Base-by-base conservation (phyloP, 2,329 filamentous ascomycete genomes). In the Trichoderma endophyticum region DNA sequence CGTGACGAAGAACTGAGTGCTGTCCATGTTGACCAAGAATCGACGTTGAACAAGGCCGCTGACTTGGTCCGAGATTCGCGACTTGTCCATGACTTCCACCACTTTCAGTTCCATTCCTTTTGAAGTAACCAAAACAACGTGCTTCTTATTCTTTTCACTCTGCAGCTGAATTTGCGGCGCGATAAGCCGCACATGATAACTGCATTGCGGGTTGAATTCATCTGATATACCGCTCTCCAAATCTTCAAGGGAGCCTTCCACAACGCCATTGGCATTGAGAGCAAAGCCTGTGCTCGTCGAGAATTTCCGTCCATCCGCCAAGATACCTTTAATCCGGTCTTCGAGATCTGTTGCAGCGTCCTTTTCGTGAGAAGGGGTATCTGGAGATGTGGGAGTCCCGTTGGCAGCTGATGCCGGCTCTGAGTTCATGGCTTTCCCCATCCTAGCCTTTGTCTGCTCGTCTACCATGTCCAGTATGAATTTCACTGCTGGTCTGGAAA, bases 71-170 rank as follows among this genome's bases (percentile, higher is more conserved):
- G 91, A 95, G 71, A 98, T 89, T 73, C 96, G 89, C 77, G 94
- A 92, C 82, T 97, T 98, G 83, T 99, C 96, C 92, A 98, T 97
- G 77, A 99, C 95, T 75, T 98, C 95, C 24, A 99, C 89, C 12
- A 99, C 93, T 83, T 98, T 98, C 71, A 98, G 89, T 81, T 98
- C 95, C 94, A 99, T 99, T 68, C 95, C 94, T 82, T 98, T 98
- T 32, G 95, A 94, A 3, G 95, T 96, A 61, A 98, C 91, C n/a
- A 99, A 86, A 6, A 98, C 92, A n/a, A 97, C 96, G 72, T 97
- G 93, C 81, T 97, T 97, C 73, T 92, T 92, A 81, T 99, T 98
- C 86, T 98, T 98, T 79, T 99, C 96, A 80, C 96, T 98, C 79
- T 99, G 95, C 59, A 99, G 87, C 80, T 99, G 96, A 72, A 99